Evolutionary conservation across 805 yeast genomes (phyloP), one percentile per base, ranked within the genome.

Genomic region (Yarrowia alimentaria): DNA sequence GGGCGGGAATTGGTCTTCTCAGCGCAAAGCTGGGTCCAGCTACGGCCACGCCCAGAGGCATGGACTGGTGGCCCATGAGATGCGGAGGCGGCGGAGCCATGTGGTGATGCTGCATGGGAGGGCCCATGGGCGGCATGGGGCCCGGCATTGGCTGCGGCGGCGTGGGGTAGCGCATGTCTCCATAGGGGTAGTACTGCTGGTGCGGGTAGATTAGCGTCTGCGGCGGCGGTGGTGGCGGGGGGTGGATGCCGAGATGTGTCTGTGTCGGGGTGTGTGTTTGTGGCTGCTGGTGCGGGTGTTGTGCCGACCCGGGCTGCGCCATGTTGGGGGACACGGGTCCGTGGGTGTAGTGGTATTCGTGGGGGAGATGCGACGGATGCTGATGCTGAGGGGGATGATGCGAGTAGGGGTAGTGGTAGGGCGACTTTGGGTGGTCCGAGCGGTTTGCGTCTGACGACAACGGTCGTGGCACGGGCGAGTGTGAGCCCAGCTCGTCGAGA

Each of bases 1-100:
- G 53, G 7, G 51, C 55, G 13, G 53, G 53, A 13, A 24, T 40
- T 22, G 48, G 48, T 5, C 48, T 22, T 40, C 48, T 22, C 19
- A 40, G 33, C 2, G 48, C 48, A 19, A 40, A 40, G 18, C 33
- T 26, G 6, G 48, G 48, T 18, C 42, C 42, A 5, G 29, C 21
- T 10, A 35, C 42, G 8, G 30, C 42, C 30, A 35, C 42, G 0
- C 30, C 42, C 1, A 35, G 42, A 20, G 16, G 42, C 42, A 35
- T 35, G n/a, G n/a, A n/a, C 30, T 35, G 42, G 22, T 35, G 42
- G 16, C 42, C 42, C 42, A 35, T 24, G 16, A 35, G 40, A 22
- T 34, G 40, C 3, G 40, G 40, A 11, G 40, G 29, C 11, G 42
- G 42, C 10, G 42, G 42, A 2, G 42, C 30, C 5, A 35, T 35